Evolutionary conservation across 352 stramenopile species (phyloP).

Genomic region (Phytopythium oedochilum): DNA sequence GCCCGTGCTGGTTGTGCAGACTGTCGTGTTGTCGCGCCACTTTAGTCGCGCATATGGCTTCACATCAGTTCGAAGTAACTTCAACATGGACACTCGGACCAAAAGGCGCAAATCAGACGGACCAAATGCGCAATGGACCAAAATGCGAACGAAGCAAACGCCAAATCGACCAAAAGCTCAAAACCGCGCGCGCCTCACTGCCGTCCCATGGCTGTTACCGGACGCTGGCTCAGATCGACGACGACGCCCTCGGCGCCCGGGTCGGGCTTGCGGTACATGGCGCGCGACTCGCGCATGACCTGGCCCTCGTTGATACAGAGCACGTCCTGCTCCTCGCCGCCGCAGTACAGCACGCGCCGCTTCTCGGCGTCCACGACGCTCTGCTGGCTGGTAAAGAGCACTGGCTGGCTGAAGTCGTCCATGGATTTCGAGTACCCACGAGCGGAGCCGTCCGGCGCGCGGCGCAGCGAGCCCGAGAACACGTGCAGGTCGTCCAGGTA

Average conservation of each 20-base stretch:
- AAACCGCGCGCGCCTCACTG: slow-evolving; percentile 15
- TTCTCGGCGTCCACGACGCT: slow-evolving; percentile 67
- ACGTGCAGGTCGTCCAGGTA: slow-evolving; percentile 85
- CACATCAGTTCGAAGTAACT: background rate
- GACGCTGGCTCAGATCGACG: slow-evolving; percentile 58
- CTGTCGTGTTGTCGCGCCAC: background rate
- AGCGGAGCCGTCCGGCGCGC: slow-evolving; percentile 28
- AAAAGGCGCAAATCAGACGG: background rate
- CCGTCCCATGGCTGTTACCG: slow-evolving; percentile 61
- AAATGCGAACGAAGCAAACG: background rate
- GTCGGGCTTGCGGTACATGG: slow-evolving; percentile 76
- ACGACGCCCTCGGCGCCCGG: slow-evolving; percentile 69
- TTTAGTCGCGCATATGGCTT: slow-evolving; percentile 1
- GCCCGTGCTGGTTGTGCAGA: background rate
- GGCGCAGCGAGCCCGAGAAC: slow-evolving; percentile 58
- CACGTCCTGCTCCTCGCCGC: slow-evolving; percentile 80
- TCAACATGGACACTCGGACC: background rate
- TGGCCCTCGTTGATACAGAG: slow-evolving; percentile 88
- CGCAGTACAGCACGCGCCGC: slow-evolving; percentile 62
- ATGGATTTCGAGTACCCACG: slow-evolving; percentile 18
- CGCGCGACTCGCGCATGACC: slow-evolving; percentile 77
- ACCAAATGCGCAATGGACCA: background rate
- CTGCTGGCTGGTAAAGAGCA: slow-evolving; percentile 75
- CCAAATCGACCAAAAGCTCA: background rate
- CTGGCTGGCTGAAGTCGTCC: slow-evolving; percentile 76